Evolutionary conservation across 2,329 filamentous ascomycete species (phyloP), one percentile per base, ranked within the genome.

Genomic region (Anthostomella pinea): DNA sequence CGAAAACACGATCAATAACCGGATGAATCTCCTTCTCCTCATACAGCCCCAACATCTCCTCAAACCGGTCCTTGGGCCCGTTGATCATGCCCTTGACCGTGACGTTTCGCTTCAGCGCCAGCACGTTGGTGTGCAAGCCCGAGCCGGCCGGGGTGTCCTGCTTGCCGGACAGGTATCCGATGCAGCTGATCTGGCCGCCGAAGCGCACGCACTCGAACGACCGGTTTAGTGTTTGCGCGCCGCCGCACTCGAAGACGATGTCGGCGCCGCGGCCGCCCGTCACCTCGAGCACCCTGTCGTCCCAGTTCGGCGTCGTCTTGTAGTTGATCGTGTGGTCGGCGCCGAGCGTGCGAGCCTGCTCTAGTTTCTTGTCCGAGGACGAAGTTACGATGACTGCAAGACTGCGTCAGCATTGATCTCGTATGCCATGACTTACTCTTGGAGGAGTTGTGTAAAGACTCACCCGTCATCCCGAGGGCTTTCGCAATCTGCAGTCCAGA

Each of bases 241-340:
- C 75, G 18, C 73, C 75, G 25, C 67, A 69, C 47, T 80, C 77
- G 41, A 80, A 66, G 33, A 80, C 68, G 28, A 75, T 61, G 57
- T 79, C 72, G 3, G 69, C 74, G 14, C 75, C 75, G 8, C 57
- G 50, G 10, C 59, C 60, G 18, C 46, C 32, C 0, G 75, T 79
- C 6, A 72, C 49, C 10, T 59, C 39, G 46, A 74, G 60, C 1
- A 75, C 74, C 24, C 58, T 56, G 17, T 67, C 61, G 16, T 73
- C 65, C 76, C 75, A 79, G 28, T 67, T 58, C 29, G 72, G 72
- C 26, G 61, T 67, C 8, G 66, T 73, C 38, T 62, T 64, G 59
- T 78, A 77, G 59, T 79, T 79, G 49, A 79, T 70, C 11, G 57
- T 56, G 33, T 69, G 54, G 53, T 75, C 70, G 0, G 72, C 75